Evolutionary conservation across 352 stramenopile species (phyloP), one percentile per base, ranked within the genome.

Genomic region (Pythium pyrilobum): DNA sequence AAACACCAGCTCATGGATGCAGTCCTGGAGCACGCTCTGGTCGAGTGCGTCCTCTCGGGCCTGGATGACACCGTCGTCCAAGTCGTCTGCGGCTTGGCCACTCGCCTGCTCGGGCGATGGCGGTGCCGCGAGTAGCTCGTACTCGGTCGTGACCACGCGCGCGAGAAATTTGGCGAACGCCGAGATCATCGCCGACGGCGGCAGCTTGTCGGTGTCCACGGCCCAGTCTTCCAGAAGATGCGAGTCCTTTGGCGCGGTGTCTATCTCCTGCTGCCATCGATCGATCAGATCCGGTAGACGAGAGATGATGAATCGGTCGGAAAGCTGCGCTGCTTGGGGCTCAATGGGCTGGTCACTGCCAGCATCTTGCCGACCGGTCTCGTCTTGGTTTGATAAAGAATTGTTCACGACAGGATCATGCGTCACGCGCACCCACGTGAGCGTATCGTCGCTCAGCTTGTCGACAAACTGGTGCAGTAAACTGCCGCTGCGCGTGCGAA

Each of bases 1-100:
- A 33, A 67, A 67, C 0, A 67, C 46, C 38, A 67, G 48, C 21
- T 67, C 59, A 25, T 67, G 59, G 39, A 67, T 31, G 21, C 52
- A 58, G 21, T 67, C 52, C 18, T 59, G 46, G 7, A 62, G 24
- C 12, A 62, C 48, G 18, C 12, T 52, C 23, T 53, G 46, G 31
- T 59, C 59, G n/a, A 67, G 33, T 8, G 20, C 25, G 11, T 46
- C 34, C 12, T 56, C 45, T 16, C 33, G 34, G 11, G 53, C 39
- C 3, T 48, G 44, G 4, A 15, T 8, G 21, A 12, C 24, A 16
- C 15, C 10, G 18, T 52, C 52, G 18, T 61, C 37, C n/a, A 43
- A 18, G 13, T 51, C 25, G 11, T 24, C 33, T 10, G 49, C 44
- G 11, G 18, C 13, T 11, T 33, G 9, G 16, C 46, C 37, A 10